Percentiles rank a stretch among this genome's conserved stretches.
Evolutionary conservation across 768 basidiomycete genomes (phyloP).

Genomic region (Crepidotus variabilis): DNA sequence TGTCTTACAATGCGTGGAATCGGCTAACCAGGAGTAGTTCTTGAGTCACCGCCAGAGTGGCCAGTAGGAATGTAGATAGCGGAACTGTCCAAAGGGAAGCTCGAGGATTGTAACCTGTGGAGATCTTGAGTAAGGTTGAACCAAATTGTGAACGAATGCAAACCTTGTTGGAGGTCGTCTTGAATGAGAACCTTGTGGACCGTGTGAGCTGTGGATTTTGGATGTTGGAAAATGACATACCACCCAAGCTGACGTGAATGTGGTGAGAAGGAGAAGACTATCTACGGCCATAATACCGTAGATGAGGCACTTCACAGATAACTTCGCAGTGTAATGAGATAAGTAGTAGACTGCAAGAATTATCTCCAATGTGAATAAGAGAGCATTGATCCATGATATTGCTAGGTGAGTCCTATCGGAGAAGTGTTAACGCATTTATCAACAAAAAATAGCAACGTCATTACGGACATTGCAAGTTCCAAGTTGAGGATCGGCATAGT

Average conservation of each 20-base stretch:
- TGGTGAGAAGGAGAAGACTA: conserved; percentile 16
- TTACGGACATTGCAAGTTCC: not conserved
- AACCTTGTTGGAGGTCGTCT: not conserved
- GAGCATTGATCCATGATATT: conserved; percentile 20
- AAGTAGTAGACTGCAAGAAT: conserved; percentile 20
- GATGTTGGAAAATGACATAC: conserved; percentile 8
- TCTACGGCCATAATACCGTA: conserved; percentile 16
- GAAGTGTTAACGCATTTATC: not conserved
- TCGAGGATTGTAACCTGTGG: not conserved
- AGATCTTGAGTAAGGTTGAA: not conserved
- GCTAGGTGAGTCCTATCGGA: conserved; percentile 14
- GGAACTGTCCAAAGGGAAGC: conserved; percentile 13
- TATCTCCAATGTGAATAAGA: conserved; percentile 21
- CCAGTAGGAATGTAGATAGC: conserved; percentile 15
- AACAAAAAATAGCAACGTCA: not conserved
- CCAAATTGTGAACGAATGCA: not conserved
- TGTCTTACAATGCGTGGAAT: conserved; percentile 18
- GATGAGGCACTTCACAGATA: conserved; percentile 11
- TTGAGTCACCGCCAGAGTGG: conserved; percentile 14
- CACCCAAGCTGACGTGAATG: conserved; percentile 19
- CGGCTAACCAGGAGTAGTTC: conserved; percentile 20
- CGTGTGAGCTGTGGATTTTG: too few relatives aligned
- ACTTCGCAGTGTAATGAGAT: conserved; percentile 15
- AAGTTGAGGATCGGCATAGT: not conserved
- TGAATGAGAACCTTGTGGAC: not conserved